Evolutionary conservation across 441 rosid species (phyloP), one percentile per base, ranked within the genome.

Genomic region (Erodium texanum): DNA sequence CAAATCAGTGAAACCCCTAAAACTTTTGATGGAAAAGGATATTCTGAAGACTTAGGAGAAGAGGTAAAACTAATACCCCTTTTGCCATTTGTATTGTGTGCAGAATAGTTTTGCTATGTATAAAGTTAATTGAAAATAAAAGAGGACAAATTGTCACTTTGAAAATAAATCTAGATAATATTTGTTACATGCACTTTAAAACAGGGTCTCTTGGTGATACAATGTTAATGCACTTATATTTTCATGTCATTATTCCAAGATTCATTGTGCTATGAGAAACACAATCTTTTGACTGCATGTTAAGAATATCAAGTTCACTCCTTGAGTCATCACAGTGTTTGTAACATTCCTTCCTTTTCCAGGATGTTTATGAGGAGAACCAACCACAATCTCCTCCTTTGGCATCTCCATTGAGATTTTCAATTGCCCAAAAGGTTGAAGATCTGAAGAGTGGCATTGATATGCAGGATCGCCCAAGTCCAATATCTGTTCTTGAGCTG

Each of bases 401-500:
- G 11, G 45, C 45, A 38, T 38, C 45, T 38, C 93, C 92, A 58
- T 73, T 85, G 62, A 69, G 72, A 23, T 82, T 84, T 72, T 74
- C 83, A 7, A 61, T 68, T 41, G 69, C 66, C 41, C 80, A 73
- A 76, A 84, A 80, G 75, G 74, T 74, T 36, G 85, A 81, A 29
- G 79, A 79, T 77, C 83, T 69, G 45, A 93, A 79, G 27, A 76
- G 72, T 29, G 66, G 74, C 52, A 50, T 62, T 36, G 90, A 87
- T 14, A 68, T 82, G 15, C 76, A 72, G 3, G 99, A 85, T 59
- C 80, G 85, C 50, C 86, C 82, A 69, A 94, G 98, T 82, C 99
- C 98, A 27, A 82, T 92, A 70, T 94, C 98, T 76, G 97, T 94
- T 62, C 94, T 94, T 70, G 97, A 94, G 79, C 89, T 86, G 22